Evolutionary conservation across 2,329 filamentous ascomycete species (phyloP), one percentile per base, ranked within the genome.

Genomic region (Cladosporium sphaerospermum): DNA sequence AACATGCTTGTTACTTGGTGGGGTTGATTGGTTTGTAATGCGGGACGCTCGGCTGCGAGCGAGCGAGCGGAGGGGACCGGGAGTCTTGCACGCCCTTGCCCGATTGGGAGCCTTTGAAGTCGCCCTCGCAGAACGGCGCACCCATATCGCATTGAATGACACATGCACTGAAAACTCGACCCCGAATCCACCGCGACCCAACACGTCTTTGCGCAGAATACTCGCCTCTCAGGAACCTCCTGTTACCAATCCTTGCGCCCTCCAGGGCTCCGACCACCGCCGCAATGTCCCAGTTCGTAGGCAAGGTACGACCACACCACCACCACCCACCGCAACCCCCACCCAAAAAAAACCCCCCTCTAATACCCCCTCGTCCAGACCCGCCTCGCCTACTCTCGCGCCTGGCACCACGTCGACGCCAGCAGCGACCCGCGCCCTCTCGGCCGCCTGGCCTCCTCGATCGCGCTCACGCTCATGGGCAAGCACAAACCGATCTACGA

Each of bases 401-500:
- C 86, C 76, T 99, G 95, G 93, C 93, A 99, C 74, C 84, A 88
- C 83, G 71, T 97, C 79, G 71, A 93, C 78, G 73, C 88, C 74
- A 66, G 78, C 77, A 61, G 85, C 73, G 70, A 80, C 62, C 68
- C 77, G 0, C 89, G 90, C 11, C 84, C 89, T n/a, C 85, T 96
- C 39, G 92, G 92, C 62, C 89, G 92, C 40, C 80, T 96, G 48
- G 92, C 92, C 57, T 89, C 86, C 50, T 84, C 86, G 58, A 96
- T 96, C 71, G 92, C 91, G 57, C 78, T 85, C 51, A 78, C 89
- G 56, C 83, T 96, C 49, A 96, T 97, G 91, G 93, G 93, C 75
- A 99, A 99, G 79, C 87, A 99, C 80, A 99, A 99, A 76, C 93
- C 93, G 18, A 96, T 93, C 71, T 99, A 84, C 76, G 89, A 97